Evolutionary conservation across 225 moss, liverwort and hornwort species (phyloP).

Genomic region (Bryum argenteum): DNA sequence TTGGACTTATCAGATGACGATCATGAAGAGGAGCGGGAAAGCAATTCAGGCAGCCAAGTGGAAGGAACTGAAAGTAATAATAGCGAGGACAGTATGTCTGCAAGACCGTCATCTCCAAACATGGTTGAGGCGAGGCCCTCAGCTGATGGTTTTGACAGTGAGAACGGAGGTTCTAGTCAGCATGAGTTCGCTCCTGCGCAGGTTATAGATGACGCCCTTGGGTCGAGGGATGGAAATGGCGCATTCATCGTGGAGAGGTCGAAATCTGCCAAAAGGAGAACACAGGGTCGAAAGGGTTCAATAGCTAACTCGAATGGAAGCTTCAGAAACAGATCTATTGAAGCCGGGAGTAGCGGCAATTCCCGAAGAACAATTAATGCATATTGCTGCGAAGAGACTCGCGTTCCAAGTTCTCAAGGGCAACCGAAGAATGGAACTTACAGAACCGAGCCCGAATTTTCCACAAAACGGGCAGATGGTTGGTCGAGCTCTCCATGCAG

Average conservation of each 20-base stretch:
- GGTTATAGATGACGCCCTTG: slow-evolving; percentile 83
- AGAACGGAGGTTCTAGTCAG: slow-evolving; percentile 60
- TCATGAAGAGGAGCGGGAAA: slow-evolving; percentile 74
- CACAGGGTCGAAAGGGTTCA: slow-evolving; percentile 62
- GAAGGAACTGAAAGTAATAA: slow-evolving; percentile 75
- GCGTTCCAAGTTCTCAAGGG: slow-evolving; percentile 38
- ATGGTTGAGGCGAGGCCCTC: slow-evolving; percentile 95
- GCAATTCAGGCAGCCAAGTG: slow-evolving; percentile 69
- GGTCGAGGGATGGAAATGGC: slow-evolving; percentile 90
- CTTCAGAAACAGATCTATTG: slow-evolving; percentile 57
- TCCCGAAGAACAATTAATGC: slow-evolving; percentile 52
- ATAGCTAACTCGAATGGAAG: slow-evolving; percentile 53
- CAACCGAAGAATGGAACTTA: slow-evolving; percentile 56
- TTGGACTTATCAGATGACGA: slow-evolving; percentile 43
- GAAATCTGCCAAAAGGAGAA: slow-evolving; percentile 79
- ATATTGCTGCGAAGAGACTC: slow-evolving; percentile 51
- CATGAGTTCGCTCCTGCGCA: slow-evolving; percentile 69
- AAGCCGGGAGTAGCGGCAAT: slow-evolving; percentile 40
- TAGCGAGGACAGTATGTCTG: slow-evolving; percentile 82
- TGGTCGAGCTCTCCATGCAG: slow-evolving; percentile 58
- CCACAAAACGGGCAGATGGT: slow-evolving; percentile 59
- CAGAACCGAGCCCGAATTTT: slow-evolving; percentile 49
- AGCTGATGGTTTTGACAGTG: slow-evolving; percentile 79
- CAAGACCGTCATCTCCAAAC: slow-evolving; percentile 92
- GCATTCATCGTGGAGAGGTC: slow-evolving; percentile 94